Conservation (phyloP, 2,329 filamentous ascomycete species). For the Phyllosticta citrichinensis region DNA sequence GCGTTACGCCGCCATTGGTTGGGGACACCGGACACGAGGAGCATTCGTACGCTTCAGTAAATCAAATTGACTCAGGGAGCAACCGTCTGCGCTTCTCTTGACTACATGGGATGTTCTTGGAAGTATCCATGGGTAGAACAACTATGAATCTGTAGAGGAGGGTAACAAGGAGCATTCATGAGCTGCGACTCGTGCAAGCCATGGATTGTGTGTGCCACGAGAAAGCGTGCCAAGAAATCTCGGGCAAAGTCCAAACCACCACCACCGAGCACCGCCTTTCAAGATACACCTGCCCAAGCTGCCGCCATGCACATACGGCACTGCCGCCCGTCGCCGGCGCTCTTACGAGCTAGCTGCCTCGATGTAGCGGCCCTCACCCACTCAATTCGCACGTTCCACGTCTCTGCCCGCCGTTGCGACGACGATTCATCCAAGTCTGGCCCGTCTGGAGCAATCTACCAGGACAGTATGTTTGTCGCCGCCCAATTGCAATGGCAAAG, state of each 20-base stretch:
- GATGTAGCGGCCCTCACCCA: background rate
- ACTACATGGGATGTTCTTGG: too few species aligned
- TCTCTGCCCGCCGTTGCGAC: slow-evolving; percentile 3
- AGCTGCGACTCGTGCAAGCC: too few species aligned
- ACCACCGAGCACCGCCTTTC: background rate
- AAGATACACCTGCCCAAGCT: background rate
- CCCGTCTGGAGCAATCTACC: background rate
- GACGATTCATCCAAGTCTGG: background rate
- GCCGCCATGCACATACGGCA: slow-evolving; percentile 6
- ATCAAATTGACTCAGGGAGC: too few species aligned
- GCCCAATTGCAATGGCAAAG: background rate
- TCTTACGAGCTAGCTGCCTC: background rate
- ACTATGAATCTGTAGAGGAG: too few species aligned
- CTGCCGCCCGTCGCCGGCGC: background rate
- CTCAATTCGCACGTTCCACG: slow-evolving; percentile 6
- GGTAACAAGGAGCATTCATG: too few species aligned
- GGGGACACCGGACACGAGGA: too few species aligned
- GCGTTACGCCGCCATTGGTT: too few species aligned
- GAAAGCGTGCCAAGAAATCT: background rate
- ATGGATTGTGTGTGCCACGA: background rate
- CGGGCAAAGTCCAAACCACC: slow-evolving; percentile 5
- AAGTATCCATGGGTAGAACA: too few species aligned
- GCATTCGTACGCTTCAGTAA: too few species aligned
- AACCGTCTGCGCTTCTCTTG: too few species aligned
- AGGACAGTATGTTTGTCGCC: background rate